Evolutionary conservation across 495 filamentous ascomycete genomes (phyloP).

Genomic region (Penicillium alfredii): DNA sequence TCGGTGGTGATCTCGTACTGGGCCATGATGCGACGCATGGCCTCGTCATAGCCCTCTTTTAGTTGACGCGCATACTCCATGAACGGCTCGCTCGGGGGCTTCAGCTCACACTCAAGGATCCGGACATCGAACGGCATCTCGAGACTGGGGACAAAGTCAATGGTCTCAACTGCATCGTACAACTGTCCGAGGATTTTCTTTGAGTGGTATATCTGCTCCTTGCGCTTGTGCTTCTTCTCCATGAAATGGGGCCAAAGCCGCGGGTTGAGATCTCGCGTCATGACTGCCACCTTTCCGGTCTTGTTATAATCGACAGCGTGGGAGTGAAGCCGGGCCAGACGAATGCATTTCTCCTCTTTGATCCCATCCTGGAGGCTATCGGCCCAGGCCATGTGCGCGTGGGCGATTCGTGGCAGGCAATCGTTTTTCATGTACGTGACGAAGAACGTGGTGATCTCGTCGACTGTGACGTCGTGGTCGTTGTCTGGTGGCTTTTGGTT

Average conservation of each 20-base stretch:
- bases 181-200: constrained; percentile 71
- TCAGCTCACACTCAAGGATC: constrained; percentile 58
- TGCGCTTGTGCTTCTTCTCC: constrained; percentile 56
- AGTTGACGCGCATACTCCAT: constrained; percentile 55
- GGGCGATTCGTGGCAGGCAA: constrained; percentile 69
- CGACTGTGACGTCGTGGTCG: constrained; percentile 52
- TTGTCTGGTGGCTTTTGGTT: constrained; percentile 46
- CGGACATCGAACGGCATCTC: constrained; percentile 68
- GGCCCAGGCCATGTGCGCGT: constrained; percentile 73
- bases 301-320: constrained; percentile 92
- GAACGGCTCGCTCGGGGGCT: constrained; percentile 39
- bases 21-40: constrained; percentile 73
- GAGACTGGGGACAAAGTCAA: constrained; percentile 67
- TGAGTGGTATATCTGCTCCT: constrained; percentile 58
- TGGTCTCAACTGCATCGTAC: constrained; percentile 63
- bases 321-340: constrained; percentile 78
- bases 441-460: constrained; percentile 78
- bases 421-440: constrained; percentile 94
- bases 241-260: constrained; percentile 82
- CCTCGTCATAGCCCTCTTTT: constrained; percentile 72
- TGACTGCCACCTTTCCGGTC: constrained; percentile 68
- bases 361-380: constrained; percentile 60
- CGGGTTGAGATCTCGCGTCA: constrained; percentile 55
- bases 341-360: constrained; percentile 62
- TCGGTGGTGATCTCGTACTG: constrained; percentile 83